Percentiles rank a stretch among this genome's conserved stretches.
Evolutionary conservation across 1,284 basidiomycete species (phyloP).

Genomic region (Schizophyllum commune): DNA sequence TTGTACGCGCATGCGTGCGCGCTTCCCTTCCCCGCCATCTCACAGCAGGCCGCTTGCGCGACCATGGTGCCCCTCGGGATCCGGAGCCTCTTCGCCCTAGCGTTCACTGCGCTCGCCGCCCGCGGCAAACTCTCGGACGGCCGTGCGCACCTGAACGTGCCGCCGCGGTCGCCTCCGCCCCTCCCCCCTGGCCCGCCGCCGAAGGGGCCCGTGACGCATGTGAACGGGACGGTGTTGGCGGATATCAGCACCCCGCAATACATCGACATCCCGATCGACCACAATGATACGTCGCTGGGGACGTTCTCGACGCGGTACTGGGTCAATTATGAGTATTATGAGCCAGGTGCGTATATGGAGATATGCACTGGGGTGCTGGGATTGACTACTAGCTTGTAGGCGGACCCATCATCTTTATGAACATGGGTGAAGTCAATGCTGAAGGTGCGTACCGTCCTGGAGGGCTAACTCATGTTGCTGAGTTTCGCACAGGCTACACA

Average conservation of each 20-base stretch:
- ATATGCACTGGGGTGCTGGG: background rate
- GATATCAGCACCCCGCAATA: slow-evolving; percentile 45
- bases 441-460: slow-evolving; percentile 15
- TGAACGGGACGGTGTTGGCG: slow-evolving; percentile 35
- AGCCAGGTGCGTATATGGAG: slow-evolving; percentile 23
- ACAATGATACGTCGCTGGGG: slow-evolving; percentile 52
- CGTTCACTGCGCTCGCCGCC: background rate
- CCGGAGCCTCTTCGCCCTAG: background rate
- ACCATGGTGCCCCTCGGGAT: background rate
- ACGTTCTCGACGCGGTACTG: slow-evolving; percentile 70
- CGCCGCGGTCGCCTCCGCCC: background rate
- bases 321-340: slow-evolving; percentile 55
- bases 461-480: background rate
- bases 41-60: background rate
- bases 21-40: background rate
- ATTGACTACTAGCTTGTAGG: slow-evolving; percentile 23
- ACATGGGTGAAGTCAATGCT: slow-evolving; percentile 33
- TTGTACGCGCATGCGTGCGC: background rate
- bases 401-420: slow-evolving; percentile 58
- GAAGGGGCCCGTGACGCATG: slow-evolving; percentile 28
- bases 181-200: background rate
- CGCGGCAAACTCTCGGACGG: background rate
- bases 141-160: background rate
- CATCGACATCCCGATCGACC: slow-evolving; percentile 68
- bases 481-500: slow-evolving; percentile 30